Evolutionary conservation across 441 rosid genomes (phyloP), one percentile per base, ranked within the genome.

Genomic region (Dalechampia spathulata): DNA sequence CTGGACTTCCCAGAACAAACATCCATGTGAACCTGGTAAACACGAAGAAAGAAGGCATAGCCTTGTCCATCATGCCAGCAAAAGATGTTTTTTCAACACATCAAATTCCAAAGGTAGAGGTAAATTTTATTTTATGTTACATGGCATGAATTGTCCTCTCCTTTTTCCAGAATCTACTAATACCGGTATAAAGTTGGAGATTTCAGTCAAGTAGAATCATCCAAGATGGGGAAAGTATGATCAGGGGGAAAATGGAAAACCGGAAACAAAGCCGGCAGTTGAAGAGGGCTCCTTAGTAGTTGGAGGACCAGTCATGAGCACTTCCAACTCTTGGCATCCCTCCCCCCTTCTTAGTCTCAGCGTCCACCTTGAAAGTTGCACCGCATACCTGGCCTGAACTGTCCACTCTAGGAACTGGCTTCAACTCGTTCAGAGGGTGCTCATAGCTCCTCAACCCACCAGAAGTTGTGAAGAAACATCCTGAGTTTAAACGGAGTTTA

Each of bases 361-460:
- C 76, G 62, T 89, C 97, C 67, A 92, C 97, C 75, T 72, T 78
- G 73, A 92, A 92, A 46, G 57, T 82, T 6, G 99, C 79, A 32
- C 99, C 99, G 36, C 97, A 89, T 34, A 86, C 79, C 55, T 92
- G 64, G 20, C 99, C 97, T 0, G 95, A 92, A 64, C 99, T 92
- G 69, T 92, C 99, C 55, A 92, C 97, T 73, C 96, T 82, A 0
- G 96, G 99, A 52, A 86, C 80, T 0, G 99, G 82, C 87, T 92
- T 92, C 79, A 92, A 60, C 76, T 87, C 97, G 58, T 93, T 82
- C 57, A 80, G 37, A 1, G 99, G 99, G 70, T 83, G 83, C 78
- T 86, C 97, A 10, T 64, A 87, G 73, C 96, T 93, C 85, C 94
- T 89, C 76, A 92, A 74, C 57, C 97, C 90, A 65, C 99, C 95